Evolutionary conservation across 108 stramenopile genomes (phyloP), one percentile per base, ranked within the genome.

Genomic region (Cyclostephanos tholiformis): DNA sequence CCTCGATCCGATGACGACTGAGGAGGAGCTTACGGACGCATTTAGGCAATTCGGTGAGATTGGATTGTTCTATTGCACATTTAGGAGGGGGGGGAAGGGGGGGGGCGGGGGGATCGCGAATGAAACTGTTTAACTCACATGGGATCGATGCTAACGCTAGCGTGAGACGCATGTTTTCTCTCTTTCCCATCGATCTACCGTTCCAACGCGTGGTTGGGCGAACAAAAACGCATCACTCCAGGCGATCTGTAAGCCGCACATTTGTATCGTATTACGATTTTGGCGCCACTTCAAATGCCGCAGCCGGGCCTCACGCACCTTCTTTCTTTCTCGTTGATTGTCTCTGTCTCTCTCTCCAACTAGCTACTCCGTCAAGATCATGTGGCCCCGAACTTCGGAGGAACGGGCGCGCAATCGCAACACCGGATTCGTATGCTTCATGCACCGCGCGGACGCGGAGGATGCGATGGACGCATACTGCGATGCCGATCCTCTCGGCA

Each of bases 391-490:
- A 25, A 95, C 95, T 2, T 77, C 81, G 36, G 92, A 93, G 66
- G 97, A 97, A 72, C 49, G 89, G 32, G 71, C 77, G 4, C 86
- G 97, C 32, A 87, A 92, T 63, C 78, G 95, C 9, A 91, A 91
- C 66, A 92, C 94, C 4, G 94, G 96, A 10, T 97, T 97, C 70
- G 95, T 97, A 10, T 94, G 93, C 70, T 97, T 94, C 73, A 85
- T 82, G 85, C 36, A 84, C 69, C 86, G 95, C 12, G 67, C 69
- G 50, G 95, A 96, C 71, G 95, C 97, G 19, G 89, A 95, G 79
- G 91, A 88, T 57, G 97, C 97, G 9, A 87, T 94, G 86, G 88
- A 91, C 22, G 85, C 88, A 12, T 88, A 88, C 67, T 82, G 85
- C 66, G 94, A 95, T 41, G 69, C 88, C 22, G 93, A 94, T 71